Evolutionary conservation across 495 filamentous ascomycete species (phyloP), one percentile per base, ranked within the genome.

Genomic region (Talaromyces wortmannii): DNA sequence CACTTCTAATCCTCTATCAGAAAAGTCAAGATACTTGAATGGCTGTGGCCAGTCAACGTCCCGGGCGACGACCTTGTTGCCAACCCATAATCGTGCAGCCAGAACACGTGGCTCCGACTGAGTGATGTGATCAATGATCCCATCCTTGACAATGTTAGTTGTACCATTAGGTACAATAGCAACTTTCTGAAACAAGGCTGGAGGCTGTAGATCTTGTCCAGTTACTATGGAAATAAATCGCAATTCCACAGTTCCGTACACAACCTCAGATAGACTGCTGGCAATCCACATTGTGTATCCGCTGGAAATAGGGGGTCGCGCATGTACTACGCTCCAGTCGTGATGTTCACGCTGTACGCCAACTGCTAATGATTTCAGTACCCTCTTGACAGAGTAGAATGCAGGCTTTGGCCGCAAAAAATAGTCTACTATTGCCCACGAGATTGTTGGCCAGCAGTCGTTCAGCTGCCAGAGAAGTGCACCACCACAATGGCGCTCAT

Each of bases 391-490:
- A 2, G 86, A 85, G 61, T 88, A 96, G 68, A 89, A 97, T n/a
- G 91, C 90, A n/a, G 83, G 81, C 65, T 97, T 97, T 3, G 90
- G 90, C 0, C 89, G 81, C 29, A 94, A 79, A 68, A 89, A 90
- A 67, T 88, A 96, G 64, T 97, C 92, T 15, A 83, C 83, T 55
- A 97, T 92, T 3, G 87, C 74, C 91, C 91, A 92, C 16, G 83
- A 88, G 11, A 89, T 96, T 16, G 88, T 86, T 2, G 92, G 92
- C 91, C 91, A 98, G 78, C 92, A 96, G 71, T 98, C 94, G 60
- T 97, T 98, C 57, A 95, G 80, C 70, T 98, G 92, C 92, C 92
- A 98, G 7, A 96, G 85, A 4, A 98, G 78, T 1, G 90, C 94
- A 15, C 92, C 92, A 45, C 84, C 87, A 61, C 89, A 95, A 64